A percentile compares a stretch with the other conserved stretches of the same genome.
Conservation (phyloP, 108 stramenopile genomes). For the Cyclostephanos tholiformis region DNA sequence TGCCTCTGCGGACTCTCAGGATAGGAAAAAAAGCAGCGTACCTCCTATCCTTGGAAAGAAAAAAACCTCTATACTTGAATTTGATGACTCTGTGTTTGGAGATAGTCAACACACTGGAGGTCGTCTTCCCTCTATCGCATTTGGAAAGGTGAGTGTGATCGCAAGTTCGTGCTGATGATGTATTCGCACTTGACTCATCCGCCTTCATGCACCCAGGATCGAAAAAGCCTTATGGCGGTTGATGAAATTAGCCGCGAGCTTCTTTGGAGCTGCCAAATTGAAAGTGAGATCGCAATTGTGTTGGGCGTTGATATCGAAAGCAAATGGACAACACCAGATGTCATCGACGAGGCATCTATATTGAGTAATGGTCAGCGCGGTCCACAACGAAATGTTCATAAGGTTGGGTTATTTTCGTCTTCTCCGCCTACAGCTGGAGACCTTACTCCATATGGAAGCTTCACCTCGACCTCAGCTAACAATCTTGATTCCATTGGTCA, state of each 20-base stretch:
- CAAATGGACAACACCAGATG: constrained; percentile 62
- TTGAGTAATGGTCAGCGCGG: constrained; percentile 18
- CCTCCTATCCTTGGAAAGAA: constrained; percentile 32
- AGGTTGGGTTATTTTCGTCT: constrained; percentile 2
- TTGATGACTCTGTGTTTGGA: constrained; percentile 10
- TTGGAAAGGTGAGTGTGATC: constrained; percentile 51
- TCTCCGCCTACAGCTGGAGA: constrained; percentile 20
- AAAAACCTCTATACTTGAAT: constrained; percentile 11
- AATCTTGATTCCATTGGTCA: constrained; percentile 24
- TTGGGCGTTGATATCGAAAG: constrained; percentile 68
- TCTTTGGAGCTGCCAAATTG: constrained; percentile 64
- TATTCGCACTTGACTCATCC: not conserved
- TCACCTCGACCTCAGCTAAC: not conserved
- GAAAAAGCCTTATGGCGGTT: constrained; percentile 61
- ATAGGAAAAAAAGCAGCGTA: constrained; percentile 15
- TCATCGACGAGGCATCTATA: constrained; percentile 51
- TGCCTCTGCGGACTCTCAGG: constrained; percentile 16
- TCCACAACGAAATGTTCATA: constrained; percentile 6
- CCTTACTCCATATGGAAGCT: constrained; percentile 23
- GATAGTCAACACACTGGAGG: constrained; percentile 15
- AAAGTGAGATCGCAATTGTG: constrained; percentile 68
- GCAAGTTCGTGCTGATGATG: not conserved
- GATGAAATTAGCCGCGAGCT: constrained; percentile 45
- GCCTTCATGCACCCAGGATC: constrained; percentile 34
- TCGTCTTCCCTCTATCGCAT: constrained; percentile 61